Evolutionary conservation across 176 grass and related monocot species (phyloP).

Genomic region (Echinochloa phyllopogon): DNA sequence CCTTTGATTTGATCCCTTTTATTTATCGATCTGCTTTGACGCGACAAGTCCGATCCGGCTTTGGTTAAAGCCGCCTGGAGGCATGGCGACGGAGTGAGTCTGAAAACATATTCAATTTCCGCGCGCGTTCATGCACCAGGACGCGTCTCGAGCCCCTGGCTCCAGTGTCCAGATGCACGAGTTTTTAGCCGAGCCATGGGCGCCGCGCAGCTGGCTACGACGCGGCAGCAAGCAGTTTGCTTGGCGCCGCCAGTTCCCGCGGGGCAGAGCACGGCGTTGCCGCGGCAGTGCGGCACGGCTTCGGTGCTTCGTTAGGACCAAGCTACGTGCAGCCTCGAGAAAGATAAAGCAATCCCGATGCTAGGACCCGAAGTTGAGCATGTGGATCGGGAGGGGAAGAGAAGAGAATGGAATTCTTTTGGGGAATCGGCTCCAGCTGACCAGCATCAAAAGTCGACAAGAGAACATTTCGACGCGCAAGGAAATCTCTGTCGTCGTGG

Average conservation of each 20-base stretch:
- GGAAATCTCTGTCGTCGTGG: slow-evolving; percentile 4
- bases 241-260: neutral
- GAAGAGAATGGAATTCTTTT: neutral
- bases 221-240: neutral
- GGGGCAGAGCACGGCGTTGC: too few relatives aligned
- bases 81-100: neutral
- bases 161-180: neutral
- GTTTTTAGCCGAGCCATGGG: neutral
- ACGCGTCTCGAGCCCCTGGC: neutral
- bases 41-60: neutral
- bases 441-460: neutral
- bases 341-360: neutral
- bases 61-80: slow-evolving; percentile 9
- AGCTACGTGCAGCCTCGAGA: neutral
- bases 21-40: neutral
- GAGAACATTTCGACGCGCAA: neutral
- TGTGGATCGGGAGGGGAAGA: neutral
- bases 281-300: too few relatives aligned
- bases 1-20: neutral
- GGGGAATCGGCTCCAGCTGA: neutral
- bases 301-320: neutral
- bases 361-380: neutral
- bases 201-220: neutral
- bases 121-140: neutral
- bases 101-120: neutral